A percentile compares a stretch with the other conserved stretches of the same genome.
phyloP scores from a whole-genome alignment of 495 filamentous ascomycete genomes.

The Bacidia gigantensis region DNA sequence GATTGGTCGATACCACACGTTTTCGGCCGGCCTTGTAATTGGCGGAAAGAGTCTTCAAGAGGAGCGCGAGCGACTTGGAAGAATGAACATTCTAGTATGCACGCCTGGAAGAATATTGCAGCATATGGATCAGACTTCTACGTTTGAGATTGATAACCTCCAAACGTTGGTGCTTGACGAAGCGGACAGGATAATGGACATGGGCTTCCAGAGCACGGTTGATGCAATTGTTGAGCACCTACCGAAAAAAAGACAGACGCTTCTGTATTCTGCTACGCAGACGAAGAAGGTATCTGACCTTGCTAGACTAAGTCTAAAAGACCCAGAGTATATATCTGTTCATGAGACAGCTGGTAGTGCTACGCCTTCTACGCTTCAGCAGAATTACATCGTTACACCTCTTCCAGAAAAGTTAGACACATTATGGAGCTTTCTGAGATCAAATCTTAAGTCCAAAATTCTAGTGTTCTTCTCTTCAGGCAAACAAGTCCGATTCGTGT shows the following conservation, averaged over 20 bases:
- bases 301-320: slow-evolving; percentile 70
- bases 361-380: slow-evolving; percentile 71
- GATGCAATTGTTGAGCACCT: slow-evolving; percentile 92
- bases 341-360: slow-evolving; percentile 72
- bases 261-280: slow-evolving; percentile 93
- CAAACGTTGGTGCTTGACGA: slow-evolving; percentile 93
- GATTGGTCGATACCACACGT: slow-evolving; percentile 75
- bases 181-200: slow-evolving; percentile 92
- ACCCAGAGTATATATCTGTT: slow-evolving; percentile 89
- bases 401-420: slow-evolving; percentile 80
- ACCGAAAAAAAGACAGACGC: slow-evolving; percentile 72
- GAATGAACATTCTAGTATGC: slow-evolving; percentile 97
- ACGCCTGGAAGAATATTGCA: slow-evolving; percentile 92
- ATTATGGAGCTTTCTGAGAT: slow-evolving; percentile 78
- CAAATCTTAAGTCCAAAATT: slow-evolving; percentile 81
- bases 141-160: slow-evolving; percentile 78
- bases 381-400: slow-evolving; percentile 79
- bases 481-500: slow-evolving; percentile 92
- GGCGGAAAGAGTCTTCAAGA: slow-evolving; percentile 86
- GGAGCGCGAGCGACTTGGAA: slow-evolving; percentile 68
- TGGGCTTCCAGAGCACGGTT: slow-evolving; percentile 85
- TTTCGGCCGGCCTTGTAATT: slow-evolving; percentile 88
- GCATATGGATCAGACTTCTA: slow-evolving; percentile 87
- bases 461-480: slow-evolving; percentile 88
- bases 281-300: slow-evolving; percentile 88